Evolutionary conservation across 2,329 filamentous ascomycete species (phyloP), one percentile per base, ranked within the genome.

Genomic region (Aplosporella prunicola): DNA sequence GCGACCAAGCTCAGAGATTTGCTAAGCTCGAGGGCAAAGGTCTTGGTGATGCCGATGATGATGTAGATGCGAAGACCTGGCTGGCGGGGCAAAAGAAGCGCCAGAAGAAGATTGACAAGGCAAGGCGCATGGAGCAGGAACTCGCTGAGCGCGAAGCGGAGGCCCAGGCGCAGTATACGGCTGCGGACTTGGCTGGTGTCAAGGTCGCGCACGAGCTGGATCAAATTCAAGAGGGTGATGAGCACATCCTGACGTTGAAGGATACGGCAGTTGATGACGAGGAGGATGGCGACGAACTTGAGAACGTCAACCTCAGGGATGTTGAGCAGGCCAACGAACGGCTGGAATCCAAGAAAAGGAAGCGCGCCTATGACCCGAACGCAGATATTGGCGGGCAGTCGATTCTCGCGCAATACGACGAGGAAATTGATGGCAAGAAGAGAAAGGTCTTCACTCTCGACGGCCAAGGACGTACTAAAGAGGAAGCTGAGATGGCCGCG

Each of bases 181-280:
- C 85, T 4, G 81, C 82, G 43, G 88, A 96, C 55, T 68, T 96
- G 32, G 82, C 86, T 1, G 91, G 89, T 24, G 79, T 98, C 50
- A 91, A 85, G 56, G 89, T 98, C 35, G 88, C 80, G 4, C 91
- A 98, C 57, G 86, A 94, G 56, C 62, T 88, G 41, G 76, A 75
- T 4, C 75, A 83, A 15, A 89, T 98, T 45, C 78, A 84, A 16
- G 85, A 86, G 35, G 81, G 76, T 13, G 69, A 84, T 42, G 88
- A 94, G 42, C 87, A 96, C 55, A 78, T 98, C 20, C 68, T 98
- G 36, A 95, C 89, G 0, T 72, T 98, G n/a, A 95, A 94, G 55
- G 91, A 98, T 61, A 76, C 82, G 1, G 85, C 83, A 1, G 85
- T 98, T 38, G 66, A 69, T 41, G 80, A 83, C 20, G 84, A 89